Evolutionary conservation across 371 early-diverging fungal genomes (phyloP).

Genomic region (Mortierella sp.): DNA sequence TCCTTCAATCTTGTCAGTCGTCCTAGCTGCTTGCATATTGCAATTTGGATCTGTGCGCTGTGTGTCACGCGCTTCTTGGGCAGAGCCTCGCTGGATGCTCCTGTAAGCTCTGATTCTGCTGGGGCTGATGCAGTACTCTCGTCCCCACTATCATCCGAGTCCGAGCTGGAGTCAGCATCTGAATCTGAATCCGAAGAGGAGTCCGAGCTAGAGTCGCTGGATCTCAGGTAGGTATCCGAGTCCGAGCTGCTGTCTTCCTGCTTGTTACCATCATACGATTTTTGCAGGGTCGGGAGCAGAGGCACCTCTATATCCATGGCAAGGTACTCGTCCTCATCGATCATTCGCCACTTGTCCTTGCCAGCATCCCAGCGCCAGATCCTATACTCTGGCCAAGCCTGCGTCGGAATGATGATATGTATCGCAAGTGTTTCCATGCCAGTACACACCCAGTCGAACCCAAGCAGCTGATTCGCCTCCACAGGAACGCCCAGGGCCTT

Average conservation of each 20-base stretch:
- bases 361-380: background rate
- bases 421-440: conserved; percentile 27
- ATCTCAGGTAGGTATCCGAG: too few species aligned
- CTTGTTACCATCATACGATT: background rate
- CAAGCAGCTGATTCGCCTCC: conserved; percentile 22
- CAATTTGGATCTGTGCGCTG: conserved; percentile 13
- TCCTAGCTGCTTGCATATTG: conserved; percentile 38
- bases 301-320: background rate
- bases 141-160: background rate
- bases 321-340: background rate
- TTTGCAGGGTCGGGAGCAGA: background rate
- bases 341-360: background rate
- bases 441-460: conserved; percentile 35
- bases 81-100: background rate
- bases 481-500: conserved; percentile 20
- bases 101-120: background rate
- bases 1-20: conserved; percentile 25
- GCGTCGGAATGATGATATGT: conserved; percentile 11
- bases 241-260: background rate
- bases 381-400: background rate
- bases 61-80: background rate
- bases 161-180: background rate
- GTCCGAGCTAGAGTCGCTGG: background rate
- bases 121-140: background rate
- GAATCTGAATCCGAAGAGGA: background rate